Conservation (phyloP, 108 stramenopile species). For the Fistulifera pelliculosa region DNA sequence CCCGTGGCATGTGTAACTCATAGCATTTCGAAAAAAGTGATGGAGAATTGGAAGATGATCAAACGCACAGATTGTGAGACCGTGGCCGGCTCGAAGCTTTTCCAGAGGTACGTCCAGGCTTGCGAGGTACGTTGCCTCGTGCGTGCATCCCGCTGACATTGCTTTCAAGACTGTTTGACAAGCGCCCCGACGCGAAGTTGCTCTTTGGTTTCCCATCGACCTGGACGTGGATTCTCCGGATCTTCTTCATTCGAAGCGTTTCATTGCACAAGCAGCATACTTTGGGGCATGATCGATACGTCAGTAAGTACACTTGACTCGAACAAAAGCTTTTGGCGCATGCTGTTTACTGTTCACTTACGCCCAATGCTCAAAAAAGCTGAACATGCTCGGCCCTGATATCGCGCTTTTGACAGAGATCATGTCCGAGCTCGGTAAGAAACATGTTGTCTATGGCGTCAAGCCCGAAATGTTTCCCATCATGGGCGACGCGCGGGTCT, state of each 20-base stretch:
- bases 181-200: constrained; percentile 12
- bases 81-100: constrained; percentile 19
- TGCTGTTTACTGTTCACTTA: constrained; percentile 8
- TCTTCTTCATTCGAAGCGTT: constrained; percentile 13
- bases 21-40: too few species aligned
- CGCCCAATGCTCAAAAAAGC: constrained; percentile 21
- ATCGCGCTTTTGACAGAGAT: constrained; percentile 29
- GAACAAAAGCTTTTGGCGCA: constrained; percentile 11
- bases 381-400: constrained; percentile 37
- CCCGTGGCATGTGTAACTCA: too few species aligned
- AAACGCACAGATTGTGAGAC: constrained; percentile 19
- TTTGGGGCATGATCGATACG: not conserved
- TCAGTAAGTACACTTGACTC: too few species aligned
- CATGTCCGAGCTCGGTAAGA: constrained; percentile 26
- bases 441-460: constrained; percentile 37
- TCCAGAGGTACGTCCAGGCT: constrained; percentile 21
- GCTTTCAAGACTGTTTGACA: constrained; percentile 20
- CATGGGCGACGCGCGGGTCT: too few species aligned
- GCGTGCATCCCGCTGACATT: too few species aligned
- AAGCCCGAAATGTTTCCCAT: constrained; percentile 26
- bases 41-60: constrained; percentile 25
- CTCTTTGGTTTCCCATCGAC: constrained; percentile 21
- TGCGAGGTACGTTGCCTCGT: too few species aligned
- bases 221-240: constrained; percentile 12
- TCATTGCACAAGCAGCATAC: constrained; percentile 15